Evolutionary conservation across 495 filamentous ascomycete species (phyloP).

Genomic region (Sphaerosporella brunnea): DNA sequence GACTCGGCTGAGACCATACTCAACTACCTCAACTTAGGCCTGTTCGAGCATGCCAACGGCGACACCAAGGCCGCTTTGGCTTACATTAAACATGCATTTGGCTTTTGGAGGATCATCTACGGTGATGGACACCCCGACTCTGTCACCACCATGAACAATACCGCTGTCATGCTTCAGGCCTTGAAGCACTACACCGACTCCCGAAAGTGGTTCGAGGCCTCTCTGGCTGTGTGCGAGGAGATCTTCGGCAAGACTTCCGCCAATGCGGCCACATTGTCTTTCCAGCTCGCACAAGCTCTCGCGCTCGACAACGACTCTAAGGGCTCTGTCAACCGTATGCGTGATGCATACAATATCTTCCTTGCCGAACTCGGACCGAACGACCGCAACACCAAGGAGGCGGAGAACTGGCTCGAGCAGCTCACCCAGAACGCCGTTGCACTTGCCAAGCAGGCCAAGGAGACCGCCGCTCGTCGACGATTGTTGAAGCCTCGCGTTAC

Average conservation of each 20-base stretch:
- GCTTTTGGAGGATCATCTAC: constrained; percentile 94
- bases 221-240: constrained; percentile 66
- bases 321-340: constrained; percentile 76
- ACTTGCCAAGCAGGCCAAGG: constrained; percentile 81
- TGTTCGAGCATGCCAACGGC: constrained; percentile 84
- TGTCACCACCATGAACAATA: constrained; percentile 97
- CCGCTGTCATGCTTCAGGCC: constrained; percentile 92
- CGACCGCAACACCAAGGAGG: constrained; percentile 90
- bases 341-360: constrained; percentile 92
- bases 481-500: constrained; percentile 39
- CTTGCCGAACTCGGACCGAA: constrained; percentile 61
- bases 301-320: constrained; percentile 86
- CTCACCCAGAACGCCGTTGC: constrained; percentile 86
- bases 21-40: constrained; percentile 81
- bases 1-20: constrained; percentile 88
- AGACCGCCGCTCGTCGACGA: constrained; percentile 53
- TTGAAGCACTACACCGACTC: constrained; percentile 84
- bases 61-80: constrained; percentile 68
- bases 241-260: constrained; percentile 74
- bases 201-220: constrained; percentile 88
- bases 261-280: constrained; percentile 86
- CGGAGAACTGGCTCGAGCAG: constrained; percentile 86
- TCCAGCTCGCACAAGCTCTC: constrained; percentile 89
- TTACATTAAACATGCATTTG: constrained; percentile 82
- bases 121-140: constrained; percentile 87